Conservation (phyloP, 306 rosid species). For the Cicer bijugum region DNA sequence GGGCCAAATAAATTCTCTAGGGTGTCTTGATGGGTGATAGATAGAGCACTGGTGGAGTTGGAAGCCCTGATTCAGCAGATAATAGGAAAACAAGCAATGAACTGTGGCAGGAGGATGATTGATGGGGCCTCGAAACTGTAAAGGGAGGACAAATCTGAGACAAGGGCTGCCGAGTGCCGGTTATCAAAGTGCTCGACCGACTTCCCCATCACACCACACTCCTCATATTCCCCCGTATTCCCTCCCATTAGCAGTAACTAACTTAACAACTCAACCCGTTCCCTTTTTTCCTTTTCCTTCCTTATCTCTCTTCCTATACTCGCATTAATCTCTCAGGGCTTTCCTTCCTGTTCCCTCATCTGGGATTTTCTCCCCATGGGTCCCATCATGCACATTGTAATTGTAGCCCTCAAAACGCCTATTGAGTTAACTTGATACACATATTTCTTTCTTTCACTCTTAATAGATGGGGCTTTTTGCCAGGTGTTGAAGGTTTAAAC, state of each 20-base stretch:
- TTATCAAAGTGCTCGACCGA: background rate
- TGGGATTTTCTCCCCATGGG: background rate
- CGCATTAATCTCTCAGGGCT: background rate
- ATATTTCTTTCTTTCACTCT: background rate
- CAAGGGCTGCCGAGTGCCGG: no score
- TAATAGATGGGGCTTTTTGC: background rate
- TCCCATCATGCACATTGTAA: conserved; percentile 1
- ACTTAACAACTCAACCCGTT: background rate
- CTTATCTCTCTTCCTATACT: background rate
- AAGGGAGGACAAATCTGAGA: no score
- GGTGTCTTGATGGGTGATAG: no score
- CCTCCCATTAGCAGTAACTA: conserved; percentile 4
- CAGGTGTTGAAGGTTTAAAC: conserved; percentile 13
- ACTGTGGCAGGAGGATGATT: no score
- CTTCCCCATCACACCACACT: background rate
- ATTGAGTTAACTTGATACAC: background rate
- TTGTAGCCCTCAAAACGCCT: background rate
- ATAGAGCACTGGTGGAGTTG: no score
- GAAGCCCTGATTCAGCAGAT: no score
- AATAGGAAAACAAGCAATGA: no score
- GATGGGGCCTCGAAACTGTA: no score
- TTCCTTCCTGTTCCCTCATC: background rate
- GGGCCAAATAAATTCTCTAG: no score
- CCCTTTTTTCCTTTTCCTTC: background rate
- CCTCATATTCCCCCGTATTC: background rate